Base-by-base conservation (phyloP, 495 filamentous ascomycete genomes). In the Neurospora sp. region DNA sequence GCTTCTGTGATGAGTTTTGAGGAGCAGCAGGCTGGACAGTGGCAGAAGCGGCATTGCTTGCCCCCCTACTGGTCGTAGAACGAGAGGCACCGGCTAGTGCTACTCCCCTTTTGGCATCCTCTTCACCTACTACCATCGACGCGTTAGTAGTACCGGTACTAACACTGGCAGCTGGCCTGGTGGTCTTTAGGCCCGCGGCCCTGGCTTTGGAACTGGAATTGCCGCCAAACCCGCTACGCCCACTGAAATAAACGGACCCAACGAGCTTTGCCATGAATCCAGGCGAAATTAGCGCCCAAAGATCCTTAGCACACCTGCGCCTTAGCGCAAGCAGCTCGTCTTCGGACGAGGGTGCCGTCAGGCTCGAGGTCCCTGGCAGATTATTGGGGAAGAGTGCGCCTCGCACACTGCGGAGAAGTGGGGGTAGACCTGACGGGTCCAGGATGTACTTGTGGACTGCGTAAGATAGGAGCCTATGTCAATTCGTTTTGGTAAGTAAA, bases 371-470 rank as follows among this genome's bases (percentile, higher is more conserved):
- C 42, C 83, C 87, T 73, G 83, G 85, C 72, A 88, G 81, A 82
- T 96, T 94, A 83, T 90, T 88, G 38, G 94, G 94, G 79, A 97
- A 97, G 59, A 97, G 82, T 71, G 90, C 86, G 69, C 86, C 87
- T 79, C 95, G 90, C 76, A 89, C 85, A 72, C 86, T 87, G 78
- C 89, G 88, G 74, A 98, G 90, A 72, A 94, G 84, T 75, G 88
- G 86, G 81, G 93, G 92, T 70, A 96, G 85, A 76, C 89, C 85
- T 72, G 86, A 82, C 70, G 92, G 87, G 82, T 89, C 88, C 35
- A 92, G 83, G 72, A 96, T 79, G 77, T 88, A 84, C 70, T 85
- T 85, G 74, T 87, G 83, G 75, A 97, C 87, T 75, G 87, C 87
- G 80, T 91, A 85, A 72, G 90, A 91, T 74, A 97, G 87, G 74